Percentiles rank a stretch among this genome's conserved stretches.
Conservation (phyloP, 1,139 yeast species). For the Torulaspora globosa region DNA sequence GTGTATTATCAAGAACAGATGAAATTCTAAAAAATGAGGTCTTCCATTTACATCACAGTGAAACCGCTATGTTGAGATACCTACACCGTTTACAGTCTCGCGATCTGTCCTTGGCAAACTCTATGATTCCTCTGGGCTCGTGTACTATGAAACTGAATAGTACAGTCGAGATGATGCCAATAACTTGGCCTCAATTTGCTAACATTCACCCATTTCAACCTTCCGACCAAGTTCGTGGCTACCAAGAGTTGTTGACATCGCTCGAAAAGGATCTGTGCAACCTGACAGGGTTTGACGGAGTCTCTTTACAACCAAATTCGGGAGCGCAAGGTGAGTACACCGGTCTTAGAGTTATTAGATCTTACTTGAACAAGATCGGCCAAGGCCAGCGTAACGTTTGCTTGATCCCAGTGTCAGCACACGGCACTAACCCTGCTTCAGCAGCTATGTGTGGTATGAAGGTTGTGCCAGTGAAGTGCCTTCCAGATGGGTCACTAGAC, state of each 20-base stretch:
- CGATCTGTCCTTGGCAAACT: conserved; percentile 88
- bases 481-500: conserved; percentile 80
- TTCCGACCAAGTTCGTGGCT: conserved; percentile 78
- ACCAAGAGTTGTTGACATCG: conserved; percentile 66
- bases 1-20: conserved; percentile 56
- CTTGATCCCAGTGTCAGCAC: conserved; percentile 94
- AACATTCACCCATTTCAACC: conserved; percentile 93
- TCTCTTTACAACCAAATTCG: conserved; percentile 92
- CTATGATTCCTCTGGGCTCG: conserved; percentile 96
- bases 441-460: conserved; percentile 96
- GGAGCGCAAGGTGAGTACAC: conserved; percentile 99
- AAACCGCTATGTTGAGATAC: conserved; percentile 90
- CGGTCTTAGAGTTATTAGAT: conserved; percentile 81
- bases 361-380: conserved; percentile 70
- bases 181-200: conserved; percentile 91
- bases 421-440: conserved; percentile 97
- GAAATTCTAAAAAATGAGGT: conserved; percentile 66
- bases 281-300: conserved; percentile 91
- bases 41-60: conserved; percentile 85
- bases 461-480: conserved; percentile 88
- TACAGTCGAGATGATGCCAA: conserved; percentile 90
- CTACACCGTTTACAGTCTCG: conserved; percentile 78
- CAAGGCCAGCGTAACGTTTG: conserved; percentile 74
- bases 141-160: conserved; percentile 97
- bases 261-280: conserved; percentile 82